Evolutionary conservation across 169 alveolate species (phyloP).

Genomic region (Plasmodium blacklocki): DNA sequence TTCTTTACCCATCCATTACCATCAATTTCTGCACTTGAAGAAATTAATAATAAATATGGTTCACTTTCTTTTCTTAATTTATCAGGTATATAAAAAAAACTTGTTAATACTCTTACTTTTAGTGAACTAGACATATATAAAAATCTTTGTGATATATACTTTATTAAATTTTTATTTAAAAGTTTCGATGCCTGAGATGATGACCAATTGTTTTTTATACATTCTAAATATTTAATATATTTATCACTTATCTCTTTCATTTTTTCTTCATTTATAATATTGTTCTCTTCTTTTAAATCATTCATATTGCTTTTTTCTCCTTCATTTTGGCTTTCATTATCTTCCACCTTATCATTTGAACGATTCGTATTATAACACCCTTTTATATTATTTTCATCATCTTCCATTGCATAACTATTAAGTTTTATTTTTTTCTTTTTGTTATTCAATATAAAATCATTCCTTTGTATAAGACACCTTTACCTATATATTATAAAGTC

Average conservation of each 20-base stretch:
- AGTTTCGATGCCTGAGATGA: constrained; percentile 89
- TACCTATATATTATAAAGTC: no score
- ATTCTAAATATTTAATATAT: constrained; percentile 77
- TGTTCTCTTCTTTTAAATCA: constrained; percentile 22
- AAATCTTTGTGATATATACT: constrained; percentile 85
- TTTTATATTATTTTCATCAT: neutral
- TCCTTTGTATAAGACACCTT: no score
- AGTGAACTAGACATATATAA: constrained; percentile 85
- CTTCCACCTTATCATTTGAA: neutral
- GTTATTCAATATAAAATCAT: no score
- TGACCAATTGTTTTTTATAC: constrained; percentile 86
- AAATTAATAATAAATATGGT: constrained; percentile 65
- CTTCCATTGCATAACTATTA: no score
- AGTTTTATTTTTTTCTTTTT: no score
- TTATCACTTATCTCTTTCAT: constrained; percentile 68
- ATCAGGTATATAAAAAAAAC: constrained; percentile 82
- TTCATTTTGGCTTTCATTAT: neutral
- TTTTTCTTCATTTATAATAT: constrained; percentile 22
- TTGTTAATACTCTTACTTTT: constrained; percentile 86
- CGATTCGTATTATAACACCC: neutral
- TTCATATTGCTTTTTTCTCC: constrained; percentile 1
- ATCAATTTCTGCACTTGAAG: constrained; percentile 89
- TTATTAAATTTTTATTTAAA: constrained; percentile 82
- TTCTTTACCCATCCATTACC: constrained; percentile 93
- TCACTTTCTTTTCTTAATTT: constrained; percentile 78